phyloP scores from a whole-genome alignment of 306 rosid genomes.

The Sechiopsis laciniata region DNA sequence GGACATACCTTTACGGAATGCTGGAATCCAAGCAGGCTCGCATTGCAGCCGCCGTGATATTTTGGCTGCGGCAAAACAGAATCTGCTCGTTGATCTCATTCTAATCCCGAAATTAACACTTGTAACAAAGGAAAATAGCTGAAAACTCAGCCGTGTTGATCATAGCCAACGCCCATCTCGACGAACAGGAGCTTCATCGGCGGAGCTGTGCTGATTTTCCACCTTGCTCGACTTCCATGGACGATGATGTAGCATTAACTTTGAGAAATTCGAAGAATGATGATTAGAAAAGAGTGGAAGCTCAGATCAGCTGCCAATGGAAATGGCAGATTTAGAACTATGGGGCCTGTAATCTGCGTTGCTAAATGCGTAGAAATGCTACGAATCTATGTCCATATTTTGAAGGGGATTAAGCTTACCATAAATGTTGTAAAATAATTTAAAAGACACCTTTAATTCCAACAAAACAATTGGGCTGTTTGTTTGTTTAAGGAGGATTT shows the following conservation, averaged over 20 bases:
- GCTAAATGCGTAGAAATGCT: slow-evolving; percentile 1
- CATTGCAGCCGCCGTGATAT: slow-evolving; percentile 88
- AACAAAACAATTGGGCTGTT: too few species aligned
- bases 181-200: slow-evolving; percentile 81
- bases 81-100: slow-evolving; percentile 11
- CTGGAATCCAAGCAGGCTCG: slow-evolving; percentile 91
- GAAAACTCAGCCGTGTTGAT: slow-evolving; percentile 73
- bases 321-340: slow-evolving; percentile 32
- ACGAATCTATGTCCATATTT: not conserved
- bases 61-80: slow-evolving; percentile 46
- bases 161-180: slow-evolving; percentile 97
- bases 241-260: slow-evolving; percentile 31
- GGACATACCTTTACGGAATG: slow-evolving; percentile 71
- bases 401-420: not conserved
- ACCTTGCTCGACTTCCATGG: slow-evolving; percentile 58
- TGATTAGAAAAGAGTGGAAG: slow-evolving; percentile 17
- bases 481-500: too few species aligned
- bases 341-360: slow-evolving; percentile 39
- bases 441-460: too few species aligned
- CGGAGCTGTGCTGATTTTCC: slow-evolving; percentile 30
- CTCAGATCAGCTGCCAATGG: slow-evolving; percentile 12
- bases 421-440: too few species aligned
- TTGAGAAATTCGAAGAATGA: slow-evolving; percentile 8
- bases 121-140: not conserved
- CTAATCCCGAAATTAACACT: slow-evolving; percentile 10